phyloP scores from a whole-genome alignment of 139 green algal species.

The Tetraselmis chui region DNA sequence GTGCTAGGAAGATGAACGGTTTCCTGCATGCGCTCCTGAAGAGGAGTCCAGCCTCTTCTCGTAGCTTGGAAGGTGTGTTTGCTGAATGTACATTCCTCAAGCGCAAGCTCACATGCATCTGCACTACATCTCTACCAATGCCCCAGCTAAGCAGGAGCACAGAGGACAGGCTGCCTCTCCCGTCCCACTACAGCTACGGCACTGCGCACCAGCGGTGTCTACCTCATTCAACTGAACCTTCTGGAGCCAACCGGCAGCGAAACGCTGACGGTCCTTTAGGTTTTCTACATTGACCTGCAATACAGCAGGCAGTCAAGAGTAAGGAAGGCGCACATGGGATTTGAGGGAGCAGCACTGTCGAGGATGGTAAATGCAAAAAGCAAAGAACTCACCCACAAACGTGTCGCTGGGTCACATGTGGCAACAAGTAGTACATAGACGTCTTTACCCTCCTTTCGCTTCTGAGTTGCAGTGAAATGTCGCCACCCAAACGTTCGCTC shows the following conservation, averaged over 20 bases:
- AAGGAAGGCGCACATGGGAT: too few relatives aligned
- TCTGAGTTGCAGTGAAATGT: constrained; percentile 44
- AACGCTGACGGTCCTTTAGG: constrained; percentile 38
- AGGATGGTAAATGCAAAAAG: background rate
- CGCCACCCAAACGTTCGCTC: constrained; percentile 52
- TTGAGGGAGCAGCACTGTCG: too few relatives aligned
- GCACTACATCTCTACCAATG: constrained; percentile 23
- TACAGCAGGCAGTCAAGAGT: too few relatives aligned
- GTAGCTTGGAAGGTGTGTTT: too few relatives aligned
- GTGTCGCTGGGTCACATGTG: constrained; percentile 39
- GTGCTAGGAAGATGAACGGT: too few relatives aligned
- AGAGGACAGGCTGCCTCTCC: constrained; percentile 18
- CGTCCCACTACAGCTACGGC: constrained; percentile 18
- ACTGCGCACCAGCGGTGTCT: constrained; percentile 8
- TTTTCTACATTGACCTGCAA: constrained; percentile 36
- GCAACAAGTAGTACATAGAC: constrained; percentile 41
- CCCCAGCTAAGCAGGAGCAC: constrained; percentile 11
- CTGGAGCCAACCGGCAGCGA: constrained; percentile 52
- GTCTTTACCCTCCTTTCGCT: constrained; percentile 34
- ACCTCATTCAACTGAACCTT: constrained; percentile 26
- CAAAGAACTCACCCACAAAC: constrained; percentile 41
- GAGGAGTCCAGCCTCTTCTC: too few relatives aligned
- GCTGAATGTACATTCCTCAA: too few relatives aligned
- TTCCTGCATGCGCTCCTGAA: too few relatives aligned
- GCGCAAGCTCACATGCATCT: too few relatives aligned